Evolutionary conservation across 2,329 filamentous ascomycete genomes (phyloP).

Genomic region (Alternaria ventricosa): DNA sequence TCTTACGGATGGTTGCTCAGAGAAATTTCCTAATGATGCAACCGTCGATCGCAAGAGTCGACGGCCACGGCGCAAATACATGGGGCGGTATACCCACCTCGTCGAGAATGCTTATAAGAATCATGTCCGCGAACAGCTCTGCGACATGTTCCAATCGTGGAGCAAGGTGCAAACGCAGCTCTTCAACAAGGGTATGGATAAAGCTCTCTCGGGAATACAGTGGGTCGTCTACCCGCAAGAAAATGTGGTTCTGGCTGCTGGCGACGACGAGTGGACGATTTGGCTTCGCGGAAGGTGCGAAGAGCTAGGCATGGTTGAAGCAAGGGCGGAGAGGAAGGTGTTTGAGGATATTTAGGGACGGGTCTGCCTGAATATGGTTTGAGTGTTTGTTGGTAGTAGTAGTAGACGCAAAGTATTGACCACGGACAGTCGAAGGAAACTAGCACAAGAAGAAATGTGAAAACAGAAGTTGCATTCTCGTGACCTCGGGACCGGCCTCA

Average conservation of each 20-base stretch:
- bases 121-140: constrained; percentile 4
- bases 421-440: background rate
- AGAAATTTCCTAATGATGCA: constrained; percentile 1
- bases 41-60: background rate
- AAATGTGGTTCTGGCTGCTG: constrained; percentile 14
- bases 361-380: background rate
- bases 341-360: constrained; percentile 9
- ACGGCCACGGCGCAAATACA: constrained; percentile 5
- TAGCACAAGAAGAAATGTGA: background rate
- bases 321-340: constrained; percentile 1
- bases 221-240: constrained; percentile 13
- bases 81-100: constrained; percentile 2
- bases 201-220: constrained; percentile 8
- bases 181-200: constrained; percentile 28
- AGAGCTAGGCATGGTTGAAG: constrained; percentile 10
- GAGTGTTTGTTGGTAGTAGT: background rate
- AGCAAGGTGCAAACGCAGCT: constrained; percentile 10
- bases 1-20: background rate
- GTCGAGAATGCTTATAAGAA: constrained; percentile 8
- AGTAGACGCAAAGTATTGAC: background rate
- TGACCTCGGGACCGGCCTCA: background rate
- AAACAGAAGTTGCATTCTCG: background rate
- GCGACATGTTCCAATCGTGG: constrained; percentile 10
- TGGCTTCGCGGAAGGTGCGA: constrained; percentile 15
- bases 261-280: constrained; percentile 16